These are phyloP conservation scores for Boletus subcaerulescens DNA, from an alignment of 768 basidiomycete species.

Conservation along the genomic window DNA sequence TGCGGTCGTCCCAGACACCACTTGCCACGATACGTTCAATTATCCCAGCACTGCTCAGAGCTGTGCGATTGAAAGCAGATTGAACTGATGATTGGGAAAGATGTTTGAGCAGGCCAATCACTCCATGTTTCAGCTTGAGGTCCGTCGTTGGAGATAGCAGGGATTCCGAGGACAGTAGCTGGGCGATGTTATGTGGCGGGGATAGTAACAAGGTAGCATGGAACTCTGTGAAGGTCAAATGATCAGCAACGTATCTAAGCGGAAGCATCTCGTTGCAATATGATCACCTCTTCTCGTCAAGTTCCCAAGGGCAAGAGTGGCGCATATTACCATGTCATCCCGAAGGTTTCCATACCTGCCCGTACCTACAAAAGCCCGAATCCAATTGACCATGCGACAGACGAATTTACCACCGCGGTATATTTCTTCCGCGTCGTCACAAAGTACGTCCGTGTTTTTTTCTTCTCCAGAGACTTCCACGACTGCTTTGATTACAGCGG, in stretches of 20 bases:
- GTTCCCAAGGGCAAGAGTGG: constrained; percentile 79
- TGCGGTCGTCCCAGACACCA: constrained; percentile 64
- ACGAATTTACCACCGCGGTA: constrained; percentile 72
- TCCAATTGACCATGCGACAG: constrained; percentile 71
- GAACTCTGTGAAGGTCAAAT: constrained; percentile 41
- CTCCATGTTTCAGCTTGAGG: constrained; percentile 85
- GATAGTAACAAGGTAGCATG: constrained; percentile 60
- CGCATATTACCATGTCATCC: constrained; percentile 83
- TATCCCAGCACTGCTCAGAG: constrained; percentile 60
- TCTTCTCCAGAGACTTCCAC: constrained; percentile 86
- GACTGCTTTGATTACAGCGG: constrained; percentile 78
- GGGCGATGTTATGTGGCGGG: constrained; percentile 62
- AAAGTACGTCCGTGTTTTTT: constrained; percentile 72
- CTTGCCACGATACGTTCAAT: constrained; percentile 60
- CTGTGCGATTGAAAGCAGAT: constrained; percentile 53
- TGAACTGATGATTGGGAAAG: constrained; percentile 68
- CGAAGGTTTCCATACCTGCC: constrained; percentile 34
- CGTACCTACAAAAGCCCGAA: constrained; percentile 52
- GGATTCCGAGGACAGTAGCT: constrained; percentile 52
- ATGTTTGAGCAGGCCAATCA: constrained; percentile 84
- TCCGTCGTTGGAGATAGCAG: constrained; percentile 58
- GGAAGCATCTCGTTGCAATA: neutral
- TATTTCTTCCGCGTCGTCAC: constrained; percentile 57
- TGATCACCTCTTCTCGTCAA: constrained; percentile 67
- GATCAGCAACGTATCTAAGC: constrained; percentile 5